These are phyloP conservation scores for Clarireedia hainanense DNA, from an alignment of 2,329 filamentous ascomycete genomes.

Conservation along the genomic window DNA sequence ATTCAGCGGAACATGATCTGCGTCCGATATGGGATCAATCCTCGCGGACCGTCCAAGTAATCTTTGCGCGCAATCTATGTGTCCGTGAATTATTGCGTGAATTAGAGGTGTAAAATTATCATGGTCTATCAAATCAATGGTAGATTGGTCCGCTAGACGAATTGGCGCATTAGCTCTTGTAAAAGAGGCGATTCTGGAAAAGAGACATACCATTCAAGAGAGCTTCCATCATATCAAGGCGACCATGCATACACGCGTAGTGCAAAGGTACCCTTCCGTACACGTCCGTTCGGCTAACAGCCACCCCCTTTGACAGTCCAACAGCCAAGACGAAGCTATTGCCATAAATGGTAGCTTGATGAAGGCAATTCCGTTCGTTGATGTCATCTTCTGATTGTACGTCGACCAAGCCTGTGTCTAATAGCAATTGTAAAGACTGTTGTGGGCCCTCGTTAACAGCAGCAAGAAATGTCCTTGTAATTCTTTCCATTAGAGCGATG, in stretches of 20 bases:
- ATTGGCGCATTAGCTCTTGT: neutral
- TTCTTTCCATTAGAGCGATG: slow-evolving; percentile 56
- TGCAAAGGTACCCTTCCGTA: slow-evolving; percentile 91
- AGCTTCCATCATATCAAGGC: slow-evolving; percentile 71
- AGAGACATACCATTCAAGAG: slow-evolving; percentile 51
- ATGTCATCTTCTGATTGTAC: slow-evolving; percentile 95
- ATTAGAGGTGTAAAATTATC: slow-evolving; percentile 97
- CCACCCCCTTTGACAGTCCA: slow-evolving; percentile 67
- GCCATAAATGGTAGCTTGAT: slow-evolving; percentile 93
- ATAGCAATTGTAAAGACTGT: slow-evolving; percentile 64
- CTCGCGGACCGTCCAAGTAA: slow-evolving; percentile 73
- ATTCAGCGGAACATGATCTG: slow-evolving; percentile 90
- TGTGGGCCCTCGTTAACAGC: slow-evolving; percentile 80
- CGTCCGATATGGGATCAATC: slow-evolving; percentile 76
- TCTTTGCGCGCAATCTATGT: slow-evolving; percentile 70
- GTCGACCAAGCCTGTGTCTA: slow-evolving; percentile 77
- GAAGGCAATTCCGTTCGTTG: slow-evolving; percentile 91
- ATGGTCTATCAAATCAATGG: slow-evolving; percentile 83
- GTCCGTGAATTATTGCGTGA: slow-evolving; percentile 85
- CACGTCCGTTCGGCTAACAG: slow-evolving; percentile 76
- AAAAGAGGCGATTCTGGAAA: neutral
- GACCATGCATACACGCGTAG: slow-evolving; percentile 92
- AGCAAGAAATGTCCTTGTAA: slow-evolving; percentile 84
- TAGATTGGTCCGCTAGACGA: slow-evolving; percentile 56
- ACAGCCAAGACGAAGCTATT: slow-evolving; percentile 69